These are phyloP conservation scores for Hypoxylon sp. DNA, from an alignment of 2,329 filamentous ascomycete genomes.

Conservation along the genomic window DNA sequence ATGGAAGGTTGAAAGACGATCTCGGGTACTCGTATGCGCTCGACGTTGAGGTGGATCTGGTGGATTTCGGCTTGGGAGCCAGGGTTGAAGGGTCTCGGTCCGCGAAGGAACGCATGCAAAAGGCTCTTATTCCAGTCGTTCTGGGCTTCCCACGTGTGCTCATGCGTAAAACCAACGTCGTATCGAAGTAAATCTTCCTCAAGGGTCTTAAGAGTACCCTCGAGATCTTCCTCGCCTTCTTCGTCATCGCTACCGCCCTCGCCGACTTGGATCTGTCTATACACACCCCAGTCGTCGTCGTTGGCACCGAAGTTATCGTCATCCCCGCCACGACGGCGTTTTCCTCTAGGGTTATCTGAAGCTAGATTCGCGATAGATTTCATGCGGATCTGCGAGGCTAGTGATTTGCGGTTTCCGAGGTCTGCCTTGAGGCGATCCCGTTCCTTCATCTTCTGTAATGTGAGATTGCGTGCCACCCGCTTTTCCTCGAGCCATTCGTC, in stretches of 20 bases:
- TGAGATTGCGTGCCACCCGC: conserved; percentile 75
- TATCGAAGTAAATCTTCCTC: conserved; percentile 88
- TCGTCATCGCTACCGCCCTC: conserved; percentile 84
- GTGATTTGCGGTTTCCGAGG: conserved; percentile 93
- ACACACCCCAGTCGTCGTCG: conserved; percentile 98
- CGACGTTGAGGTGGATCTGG: conserved; percentile 95
- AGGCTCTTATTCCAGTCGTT: conserved; percentile 95
- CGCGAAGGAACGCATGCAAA: conserved; percentile 89
- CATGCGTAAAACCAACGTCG: conserved; percentile 89
- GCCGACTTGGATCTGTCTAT: conserved; percentile 89
- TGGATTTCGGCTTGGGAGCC: conserved; percentile 82
- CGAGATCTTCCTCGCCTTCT: conserved; percentile 91
- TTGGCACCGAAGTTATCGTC: conserved; percentile 98
- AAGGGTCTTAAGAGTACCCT: conserved; percentile 76
- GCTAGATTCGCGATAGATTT: conserved; percentile 97
- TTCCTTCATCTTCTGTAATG: conserved; percentile 89
- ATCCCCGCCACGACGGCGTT: conserved; percentile 86
- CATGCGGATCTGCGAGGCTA: conserved; percentile 97
- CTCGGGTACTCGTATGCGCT: conserved; percentile 93
- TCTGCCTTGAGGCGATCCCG: conserved; percentile 93
- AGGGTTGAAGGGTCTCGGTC: conserved; percentile 85
- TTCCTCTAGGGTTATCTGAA: conserved; percentile 85
- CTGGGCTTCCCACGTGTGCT: conserved; percentile 91
- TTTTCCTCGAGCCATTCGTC: conserved; percentile 89
- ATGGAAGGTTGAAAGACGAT: conserved; percentile 93